phyloP scores from a whole-genome alignment of 2,329 filamentous ascomycete species.

The Juglanconis juglandina region DNA sequence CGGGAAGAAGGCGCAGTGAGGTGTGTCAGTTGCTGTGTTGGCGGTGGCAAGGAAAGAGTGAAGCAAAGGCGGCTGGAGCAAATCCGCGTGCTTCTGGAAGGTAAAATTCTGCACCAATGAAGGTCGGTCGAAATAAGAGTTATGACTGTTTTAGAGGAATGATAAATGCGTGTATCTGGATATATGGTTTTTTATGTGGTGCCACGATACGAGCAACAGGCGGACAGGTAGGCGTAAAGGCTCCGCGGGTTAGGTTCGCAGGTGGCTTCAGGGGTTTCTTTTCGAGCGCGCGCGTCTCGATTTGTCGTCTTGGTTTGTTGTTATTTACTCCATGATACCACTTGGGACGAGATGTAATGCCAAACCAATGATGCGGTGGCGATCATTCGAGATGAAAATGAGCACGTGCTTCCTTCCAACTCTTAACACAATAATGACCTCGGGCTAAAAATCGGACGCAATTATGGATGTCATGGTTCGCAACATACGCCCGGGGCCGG shows the following conservation, averaged over 20 bases:
- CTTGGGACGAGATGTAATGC: not conserved
- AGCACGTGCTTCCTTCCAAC: not conserved
- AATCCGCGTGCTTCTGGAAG: no score
- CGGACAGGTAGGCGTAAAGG: no score
- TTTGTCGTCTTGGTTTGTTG: not conserved
- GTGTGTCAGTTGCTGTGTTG: not conserved
- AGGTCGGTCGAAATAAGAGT: not conserved
- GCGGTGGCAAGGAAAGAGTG: not conserved
- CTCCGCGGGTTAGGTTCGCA: no score
- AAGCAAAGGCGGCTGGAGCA: no score
- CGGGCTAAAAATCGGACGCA: not conserved
- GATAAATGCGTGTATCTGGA: not conserved
- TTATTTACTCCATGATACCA: not conserved
- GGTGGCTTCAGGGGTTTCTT: no score
- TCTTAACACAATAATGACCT: not conserved
- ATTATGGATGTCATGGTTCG: not conserved
- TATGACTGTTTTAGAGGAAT: not conserved
- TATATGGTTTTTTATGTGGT: not conserved
- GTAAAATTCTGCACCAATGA: no score
- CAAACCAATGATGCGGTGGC: not conserved
- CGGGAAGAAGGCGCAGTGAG: conserved; percentile 14
- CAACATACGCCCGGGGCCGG: not conserved
- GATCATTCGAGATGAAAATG: not conserved
- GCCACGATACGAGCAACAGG: not conserved
- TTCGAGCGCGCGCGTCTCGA: no score